Evolutionary conservation across 257 asterid genomes (phyloP).

Genomic region (Cinchona pubescens): DNA sequence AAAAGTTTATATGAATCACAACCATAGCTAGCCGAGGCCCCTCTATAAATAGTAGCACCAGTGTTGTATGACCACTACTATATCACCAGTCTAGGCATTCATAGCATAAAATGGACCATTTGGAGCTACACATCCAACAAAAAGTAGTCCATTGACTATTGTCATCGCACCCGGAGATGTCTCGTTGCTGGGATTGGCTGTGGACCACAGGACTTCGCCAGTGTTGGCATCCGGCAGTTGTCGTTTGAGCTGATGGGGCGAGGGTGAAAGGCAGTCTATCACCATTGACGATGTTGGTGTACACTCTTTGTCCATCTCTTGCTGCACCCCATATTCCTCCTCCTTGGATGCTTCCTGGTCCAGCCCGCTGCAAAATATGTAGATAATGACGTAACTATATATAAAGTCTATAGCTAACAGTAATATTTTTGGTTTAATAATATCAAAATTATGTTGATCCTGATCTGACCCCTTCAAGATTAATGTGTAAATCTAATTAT

Average conservation of each 20-base stretch:
- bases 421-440: too few relatives aligned
- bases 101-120: conserved; percentile 45
- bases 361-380: conserved; percentile 46
- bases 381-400: too few relatives aligned
- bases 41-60: conserved; percentile 38
- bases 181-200: conserved; percentile 36
- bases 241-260: too few relatives aligned
- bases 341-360: conserved; percentile 34
- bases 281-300: too few relatives aligned
- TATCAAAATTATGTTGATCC: too few relatives aligned
- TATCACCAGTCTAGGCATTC: conserved; percentile 27
- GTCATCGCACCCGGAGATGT: conserved; percentile 33
- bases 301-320: too few relatives aligned
- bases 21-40: conserved; percentile 39
- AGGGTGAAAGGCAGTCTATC: too few relatives aligned
- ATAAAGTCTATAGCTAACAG: too few relatives aligned
- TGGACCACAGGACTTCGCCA: conserved; percentile 43
- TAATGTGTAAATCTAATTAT: too few relatives aligned
- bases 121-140: conserved; percentile 31
- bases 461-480: too few relatives aligned
- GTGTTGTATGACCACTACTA: conserved; percentile 45
- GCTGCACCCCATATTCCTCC: conserved; percentile 53
- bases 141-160: conserved; percentile 37
- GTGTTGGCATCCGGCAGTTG: too few relatives aligned
- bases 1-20: too few relatives aligned